A percentile compares a stretch with the other conserved stretches of the same genome.
Evolutionary conservation across 2,329 filamentous ascomycete genomes (phyloP).

Genomic region (Cordyceps pruinosa): DNA sequence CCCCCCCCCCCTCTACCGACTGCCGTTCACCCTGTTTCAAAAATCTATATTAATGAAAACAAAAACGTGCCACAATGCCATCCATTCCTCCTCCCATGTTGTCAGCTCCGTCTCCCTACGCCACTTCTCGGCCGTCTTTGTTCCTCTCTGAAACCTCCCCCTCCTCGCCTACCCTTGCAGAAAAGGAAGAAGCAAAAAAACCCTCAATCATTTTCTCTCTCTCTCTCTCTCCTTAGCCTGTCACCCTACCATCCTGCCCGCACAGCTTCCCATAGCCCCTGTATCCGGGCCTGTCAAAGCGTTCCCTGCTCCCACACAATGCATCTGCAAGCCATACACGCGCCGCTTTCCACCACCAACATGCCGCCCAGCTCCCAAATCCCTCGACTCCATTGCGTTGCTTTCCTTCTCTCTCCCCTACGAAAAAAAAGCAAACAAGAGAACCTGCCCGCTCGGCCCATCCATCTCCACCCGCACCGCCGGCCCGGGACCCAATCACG

Average conservation of each 20-base stretch:
- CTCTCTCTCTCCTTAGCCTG: neutral
- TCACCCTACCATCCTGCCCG: neutral
- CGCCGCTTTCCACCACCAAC: too few species aligned
- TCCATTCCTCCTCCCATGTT: too few species aligned
- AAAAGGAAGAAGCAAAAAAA: neutral
- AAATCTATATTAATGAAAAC: neutral
- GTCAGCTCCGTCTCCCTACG: neutral
- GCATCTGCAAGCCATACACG: too few species aligned
- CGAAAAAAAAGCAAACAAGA: neutral
- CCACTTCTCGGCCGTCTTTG: neutral
- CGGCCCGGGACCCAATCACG: constrained; percentile 19
- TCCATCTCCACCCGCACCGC: constrained; percentile 10
- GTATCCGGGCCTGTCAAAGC: neutral
- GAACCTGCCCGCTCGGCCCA: too few species aligned
- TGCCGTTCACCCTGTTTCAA: neutral
- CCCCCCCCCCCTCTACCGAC: neutral
- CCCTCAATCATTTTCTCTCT: neutral
- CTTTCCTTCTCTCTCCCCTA: too few species aligned
- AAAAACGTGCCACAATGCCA: neutral
- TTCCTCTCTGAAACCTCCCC: neutral
- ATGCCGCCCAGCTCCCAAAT: too few species aligned
- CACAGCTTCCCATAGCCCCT: neutral
- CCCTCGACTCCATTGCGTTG: too few species aligned
- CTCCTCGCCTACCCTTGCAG: neutral
- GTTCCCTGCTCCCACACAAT: neutral